Evolutionary conservation across 345 rosid species (phyloP).

Genomic region (Citrus australasica): DNA sequence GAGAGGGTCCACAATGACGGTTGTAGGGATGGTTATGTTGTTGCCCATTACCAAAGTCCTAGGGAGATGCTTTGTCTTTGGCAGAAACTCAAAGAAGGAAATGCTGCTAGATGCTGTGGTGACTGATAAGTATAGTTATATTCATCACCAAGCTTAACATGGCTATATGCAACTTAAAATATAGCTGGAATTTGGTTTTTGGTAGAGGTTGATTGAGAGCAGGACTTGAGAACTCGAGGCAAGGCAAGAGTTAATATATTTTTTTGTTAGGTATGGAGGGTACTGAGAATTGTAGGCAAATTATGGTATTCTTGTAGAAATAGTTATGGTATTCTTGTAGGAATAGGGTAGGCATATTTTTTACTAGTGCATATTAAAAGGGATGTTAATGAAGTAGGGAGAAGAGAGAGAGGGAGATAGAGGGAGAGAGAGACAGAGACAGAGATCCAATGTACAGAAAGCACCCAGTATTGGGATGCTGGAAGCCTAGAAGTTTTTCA

Average conservation of each 20-base stretch:
- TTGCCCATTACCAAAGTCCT: constrained; percentile 96
- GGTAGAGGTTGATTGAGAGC: not conserved
- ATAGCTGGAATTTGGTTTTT: not conserved
- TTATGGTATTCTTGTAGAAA: not conserved
- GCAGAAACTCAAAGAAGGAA: constrained; percentile 80
- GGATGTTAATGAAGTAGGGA: not conserved
- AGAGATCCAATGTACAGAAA: not conserved
- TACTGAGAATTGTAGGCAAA: not conserved
- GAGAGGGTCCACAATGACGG: constrained; percentile 68
- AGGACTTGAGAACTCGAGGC: not conserved
- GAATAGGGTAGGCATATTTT: not conserved
- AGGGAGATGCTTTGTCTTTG: constrained; percentile 90
- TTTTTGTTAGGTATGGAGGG: not conserved
- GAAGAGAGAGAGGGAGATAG: too few relatives aligned
- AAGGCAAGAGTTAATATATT: not conserved
- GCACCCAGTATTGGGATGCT: not conserved
- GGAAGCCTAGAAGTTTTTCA: not conserved
- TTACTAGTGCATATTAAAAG: not conserved
- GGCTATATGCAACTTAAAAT: not conserved
- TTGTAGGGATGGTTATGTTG: constrained; percentile 79
- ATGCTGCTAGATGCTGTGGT: constrained; percentile 70
- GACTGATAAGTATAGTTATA: constrained; percentile 26
- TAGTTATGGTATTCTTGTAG: not conserved
- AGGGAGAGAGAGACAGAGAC: not conserved
- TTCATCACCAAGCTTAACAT: not conserved